Evolutionary conservation across 1,284 basidiomycete species (phyloP), one percentile per base, ranked within the genome.

Genomic region (Amylostereum areolatum): DNA sequence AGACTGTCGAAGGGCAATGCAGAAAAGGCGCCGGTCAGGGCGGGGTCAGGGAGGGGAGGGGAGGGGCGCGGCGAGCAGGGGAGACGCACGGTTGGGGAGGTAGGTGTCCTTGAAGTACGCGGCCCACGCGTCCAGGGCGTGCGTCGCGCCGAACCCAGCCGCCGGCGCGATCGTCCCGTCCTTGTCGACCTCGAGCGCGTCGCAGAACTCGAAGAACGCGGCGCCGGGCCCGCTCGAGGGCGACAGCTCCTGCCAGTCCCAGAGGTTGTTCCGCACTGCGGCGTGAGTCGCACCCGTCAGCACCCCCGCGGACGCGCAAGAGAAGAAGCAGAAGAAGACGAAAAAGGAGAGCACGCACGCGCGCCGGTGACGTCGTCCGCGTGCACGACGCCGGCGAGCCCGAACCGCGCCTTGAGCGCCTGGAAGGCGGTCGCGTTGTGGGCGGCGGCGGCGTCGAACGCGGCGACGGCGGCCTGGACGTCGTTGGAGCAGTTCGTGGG

Each of bases 401-500:
- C 83, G 55, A 83, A 87, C 10, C 68, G 59, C 6, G 73, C 68
- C 61, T 86, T 81, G 50, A 86, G 60, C 8, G 57, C 57, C 50
- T 77, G 60, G 33, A 83, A 80, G 5, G 76, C 74, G n/a, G 62
- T 61, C 2, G 59, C 45, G 52, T 79, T 67, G 1, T 69, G 70
- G 4, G 65, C 64, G 1, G 65, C 12, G 37, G 70, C 45, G 60
- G 88, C 85, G 44, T 88, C 65, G 56, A 84, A 74, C 2, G 71
- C 58, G 52, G 88, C 76, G 24, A 82, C 83, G 37, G 37, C 37
- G n/a, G 73, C 74, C 60, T 83, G 65, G 28, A 87, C 74, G 57
- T 88, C 86, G 0, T 80, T 74, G 9, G 83, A 85, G 64, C 85
- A 89, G 62, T 89, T 88, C 56, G 70, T 59, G 0, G 85, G 82